These are phyloP conservation scores for Nitzschia sp. DNA, from an alignment of 108 stramenopile genomes.

Conservation along the genomic window DNA sequence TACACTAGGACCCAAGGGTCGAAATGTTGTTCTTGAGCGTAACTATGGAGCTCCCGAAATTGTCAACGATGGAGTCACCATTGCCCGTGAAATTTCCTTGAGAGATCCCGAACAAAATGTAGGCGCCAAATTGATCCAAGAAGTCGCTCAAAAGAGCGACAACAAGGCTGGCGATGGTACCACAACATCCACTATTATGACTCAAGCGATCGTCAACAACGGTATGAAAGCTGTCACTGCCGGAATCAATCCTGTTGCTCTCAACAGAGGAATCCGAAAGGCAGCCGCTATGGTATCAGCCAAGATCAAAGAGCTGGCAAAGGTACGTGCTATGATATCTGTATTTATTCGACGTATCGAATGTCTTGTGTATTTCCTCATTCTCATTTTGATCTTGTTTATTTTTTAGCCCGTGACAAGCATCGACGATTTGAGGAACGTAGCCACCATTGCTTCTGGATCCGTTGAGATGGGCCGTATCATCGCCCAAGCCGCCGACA, in stretches of 20 bases:
- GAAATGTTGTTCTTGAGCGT: constrained; percentile 96
- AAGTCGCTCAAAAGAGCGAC: constrained; percentile 95
- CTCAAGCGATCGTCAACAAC: constrained; percentile 95
- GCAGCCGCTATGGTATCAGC: constrained; percentile 75
- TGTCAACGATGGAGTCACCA: constrained; percentile 97
- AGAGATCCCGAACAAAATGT: constrained; percentile 92
- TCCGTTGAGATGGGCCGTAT: constrained; percentile 92
- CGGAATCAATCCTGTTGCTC: constrained; percentile 93
- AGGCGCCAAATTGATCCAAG: constrained; percentile 90
- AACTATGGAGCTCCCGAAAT: constrained; percentile 97
- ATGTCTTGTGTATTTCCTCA: neutral
- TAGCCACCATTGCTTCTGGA: constrained; percentile 94
- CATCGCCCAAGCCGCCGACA: constrained; percentile 93
- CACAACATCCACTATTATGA: constrained; percentile 95
- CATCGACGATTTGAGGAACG: constrained; percentile 88
- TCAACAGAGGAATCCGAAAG: constrained; percentile 89
- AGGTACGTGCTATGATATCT: constrained; percentile 38
- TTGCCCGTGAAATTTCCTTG: constrained; percentile 88
- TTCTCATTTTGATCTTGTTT: neutral
- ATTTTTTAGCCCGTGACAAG: constrained; percentile 24
- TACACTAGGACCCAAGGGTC: constrained; percentile 95
- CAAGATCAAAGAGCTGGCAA: constrained; percentile 80
- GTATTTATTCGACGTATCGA: neutral
- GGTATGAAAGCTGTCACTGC: constrained; percentile 92
- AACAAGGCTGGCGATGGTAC: constrained; percentile 97